These are phyloP conservation scores for Filobasidium wieringae DNA, from an alignment of 768 basidiomycete species.

Conservation along the genomic window DNA sequence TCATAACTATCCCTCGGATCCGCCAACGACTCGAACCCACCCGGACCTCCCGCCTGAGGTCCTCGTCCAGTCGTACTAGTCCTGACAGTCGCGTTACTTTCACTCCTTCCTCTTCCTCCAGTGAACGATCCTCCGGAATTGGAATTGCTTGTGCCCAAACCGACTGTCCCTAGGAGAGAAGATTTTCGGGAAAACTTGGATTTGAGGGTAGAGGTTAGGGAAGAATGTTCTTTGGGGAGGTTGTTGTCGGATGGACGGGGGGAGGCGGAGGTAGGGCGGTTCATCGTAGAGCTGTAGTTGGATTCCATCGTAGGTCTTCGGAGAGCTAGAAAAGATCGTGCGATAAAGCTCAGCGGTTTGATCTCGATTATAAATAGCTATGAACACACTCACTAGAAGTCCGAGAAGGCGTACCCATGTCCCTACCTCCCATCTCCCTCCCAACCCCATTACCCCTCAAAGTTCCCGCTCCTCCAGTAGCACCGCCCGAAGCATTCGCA, in stretches of 20 bases:
- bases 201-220: slow-evolving; percentile 13
- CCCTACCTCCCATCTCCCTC: neutral
- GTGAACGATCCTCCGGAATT: slow-evolving; percentile 21
- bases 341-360: neutral
- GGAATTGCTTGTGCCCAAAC: slow-evolving; percentile 9
- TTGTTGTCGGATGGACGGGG: neutral
- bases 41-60: slow-evolving; percentile 5
- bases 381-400: neutral
- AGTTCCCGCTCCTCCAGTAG: neutral
- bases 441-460: neutral
- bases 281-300: neutral
- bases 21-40: slow-evolving; percentile 16
- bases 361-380: neutral
- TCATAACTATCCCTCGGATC: slow-evolving; percentile 7
- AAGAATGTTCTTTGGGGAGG: neutral
- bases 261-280: neutral
- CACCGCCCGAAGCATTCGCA: neutral
- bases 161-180: slow-evolving; percentile 20
- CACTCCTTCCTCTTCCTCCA: slow-evolving; percentile 20
- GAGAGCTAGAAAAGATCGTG: neutral
- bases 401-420: neutral
- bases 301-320: slow-evolving; percentile 5
- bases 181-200: slow-evolving; percentile 21
- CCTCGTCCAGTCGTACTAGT: slow-evolving; percentile 13
- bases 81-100: slow-evolving; percentile 22